Conservation (phyloP, 1,139 yeast genomes). For the Trichomonascaceae sp. region DNA sequence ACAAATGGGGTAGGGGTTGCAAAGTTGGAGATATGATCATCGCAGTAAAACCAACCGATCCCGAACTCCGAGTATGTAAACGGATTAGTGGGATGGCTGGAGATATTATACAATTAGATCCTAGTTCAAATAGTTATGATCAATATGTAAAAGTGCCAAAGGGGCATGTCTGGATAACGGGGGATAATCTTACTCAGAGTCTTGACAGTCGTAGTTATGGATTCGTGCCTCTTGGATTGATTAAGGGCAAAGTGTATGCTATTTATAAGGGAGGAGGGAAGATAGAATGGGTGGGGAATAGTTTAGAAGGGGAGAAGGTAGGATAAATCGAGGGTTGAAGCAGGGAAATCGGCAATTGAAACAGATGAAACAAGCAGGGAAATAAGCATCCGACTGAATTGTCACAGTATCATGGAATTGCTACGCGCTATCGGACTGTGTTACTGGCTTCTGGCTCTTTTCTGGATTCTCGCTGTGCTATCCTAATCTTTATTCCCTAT, state of each 20-base stretch:
- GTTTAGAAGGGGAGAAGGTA: conserved; percentile 1
- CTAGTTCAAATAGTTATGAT: conserved; percentile 39
- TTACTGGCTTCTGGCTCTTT: too few species aligned
- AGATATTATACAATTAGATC: conserved; percentile 74
- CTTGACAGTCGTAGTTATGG: conserved; percentile 87
- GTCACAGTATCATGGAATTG: too few species aligned
- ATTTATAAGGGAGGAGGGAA: conserved; percentile 28
- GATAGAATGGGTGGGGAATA: conserved; percentile 18
- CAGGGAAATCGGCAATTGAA: too few species aligned
- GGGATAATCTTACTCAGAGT: conserved; percentile 86
- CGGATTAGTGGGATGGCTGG: conserved; percentile 97
- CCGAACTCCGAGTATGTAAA: conserved; percentile 80
- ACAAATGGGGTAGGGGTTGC: conserved; percentile 53
- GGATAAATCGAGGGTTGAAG: not conserved
- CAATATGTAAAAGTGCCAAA: conserved; percentile 47
- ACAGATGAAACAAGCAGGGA: too few species aligned
- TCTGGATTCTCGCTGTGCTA: not conserved
- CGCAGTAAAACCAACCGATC: conserved; percentile 86
- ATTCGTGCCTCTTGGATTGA: conserved; percentile 78
- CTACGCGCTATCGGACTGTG: too few species aligned
- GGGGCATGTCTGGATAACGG: conserved; percentile 97
- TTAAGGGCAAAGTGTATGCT: conserved; percentile 83
- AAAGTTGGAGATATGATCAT: conserved; percentile 83
- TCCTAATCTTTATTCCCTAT: too few species aligned
- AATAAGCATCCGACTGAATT: too few species aligned